A percentile compares a stretch with the other conserved stretches of the same genome.
phyloP scores from a whole-genome alignment of 768 basidiomycete genomes.

The Porphyrellus cyaneotinctus region DNA sequence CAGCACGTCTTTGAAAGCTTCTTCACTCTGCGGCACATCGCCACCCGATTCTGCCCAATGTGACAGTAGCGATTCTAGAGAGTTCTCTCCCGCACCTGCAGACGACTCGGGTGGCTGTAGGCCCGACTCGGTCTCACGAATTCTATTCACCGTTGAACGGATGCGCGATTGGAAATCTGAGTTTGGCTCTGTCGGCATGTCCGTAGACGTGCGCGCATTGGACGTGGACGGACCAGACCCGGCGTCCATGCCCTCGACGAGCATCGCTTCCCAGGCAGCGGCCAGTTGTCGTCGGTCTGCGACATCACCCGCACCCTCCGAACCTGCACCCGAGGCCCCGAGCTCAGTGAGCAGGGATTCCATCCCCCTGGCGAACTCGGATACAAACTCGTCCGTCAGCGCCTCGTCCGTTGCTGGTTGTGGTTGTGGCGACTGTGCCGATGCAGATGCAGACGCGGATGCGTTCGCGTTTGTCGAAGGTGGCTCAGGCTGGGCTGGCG shows the following conservation, averaged over 20 bases:
- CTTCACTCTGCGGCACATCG: slow-evolving; percentile 39
- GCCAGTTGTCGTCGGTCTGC: slow-evolving; percentile 40
- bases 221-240: slow-evolving; percentile 9
- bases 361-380: slow-evolving; percentile 43
- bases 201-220: neutral
- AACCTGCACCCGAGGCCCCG: slow-evolving; percentile 15
- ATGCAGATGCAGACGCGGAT: slow-evolving; percentile 11
- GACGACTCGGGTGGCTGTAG: slow-evolving; percentile 21
- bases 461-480: slow-evolving; percentile 10
- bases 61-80: slow-evolving; percentile 51
- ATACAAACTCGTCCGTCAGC: slow-evolving; percentile 34
- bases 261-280: slow-evolving; percentile 69
- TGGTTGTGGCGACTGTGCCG: slow-evolving; percentile 14
- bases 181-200: slow-evolving; percentile 26
- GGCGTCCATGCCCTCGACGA: slow-evolving; percentile 56
- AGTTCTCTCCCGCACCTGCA: slow-evolving; percentile 23
- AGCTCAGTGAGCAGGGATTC: slow-evolving; percentile 35
- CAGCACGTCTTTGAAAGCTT: slow-evolving; percentile 61
- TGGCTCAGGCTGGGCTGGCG: slow-evolving; percentile 11
- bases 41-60: slow-evolving; percentile 35
- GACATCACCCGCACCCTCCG: slow-evolving; percentile 11
- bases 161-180: slow-evolving; percentile 71
- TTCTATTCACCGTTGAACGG: slow-evolving; percentile 66
- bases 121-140: slow-evolving; percentile 60
- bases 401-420: neutral